Base-by-base conservation (phyloP, 108 stramenopile genomes). In the Cyclotella sp. region DNA sequence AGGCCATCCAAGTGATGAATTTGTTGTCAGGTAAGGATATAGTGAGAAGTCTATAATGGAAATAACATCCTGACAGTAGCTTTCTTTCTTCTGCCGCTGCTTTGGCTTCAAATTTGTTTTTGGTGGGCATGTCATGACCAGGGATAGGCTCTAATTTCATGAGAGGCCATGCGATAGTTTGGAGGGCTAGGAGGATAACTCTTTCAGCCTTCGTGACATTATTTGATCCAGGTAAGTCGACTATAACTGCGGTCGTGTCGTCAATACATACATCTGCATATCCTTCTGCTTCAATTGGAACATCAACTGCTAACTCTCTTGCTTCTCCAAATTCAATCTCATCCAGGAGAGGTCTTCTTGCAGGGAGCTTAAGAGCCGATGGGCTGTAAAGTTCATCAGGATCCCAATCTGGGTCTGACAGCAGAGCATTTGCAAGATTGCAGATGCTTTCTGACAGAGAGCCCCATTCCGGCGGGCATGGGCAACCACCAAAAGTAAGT, bases 231-330 rank as follows among this genome's bases (percentile, higher is more conserved):
- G 40, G 66, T 24, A 71, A 0, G 49, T 81, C 68, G 0, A 76
- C 53, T 14, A 42, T 28, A 3, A 81, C n/a, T 0, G 47, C 69
- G 5, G 70, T 16, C 0, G 51, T 75, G 47, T 81, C 68, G 62
- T 75, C 79, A 22, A 80, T 79, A 64, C 53, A 79, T 19, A 73
- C 54, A 52, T 79, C 78, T 53, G 49, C 63, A 27, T 30, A 22
- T 0, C 78, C 72, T 41, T 40, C 6, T 3, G 53, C 22, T 51
- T 73, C 30, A 3, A 68, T 24, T 24, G 72, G 72, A 1, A 79
- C 15, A 15, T 79, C 64, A 3, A 79, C 71, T 11, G 73, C 29
- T 0, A 79, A 43, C 19, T 72, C 62, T 47, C 43, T 26, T 51
- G 55, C 78, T 22, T 30, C 28, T 26, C 40, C 72, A 40, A 73